Percentiles rank a stretch among this genome's conserved stretches.
These are phyloP conservation scores for Geranium incanum DNA, from an alignment of 441 rosid genomes.

Conservation along the genomic window DNA sequence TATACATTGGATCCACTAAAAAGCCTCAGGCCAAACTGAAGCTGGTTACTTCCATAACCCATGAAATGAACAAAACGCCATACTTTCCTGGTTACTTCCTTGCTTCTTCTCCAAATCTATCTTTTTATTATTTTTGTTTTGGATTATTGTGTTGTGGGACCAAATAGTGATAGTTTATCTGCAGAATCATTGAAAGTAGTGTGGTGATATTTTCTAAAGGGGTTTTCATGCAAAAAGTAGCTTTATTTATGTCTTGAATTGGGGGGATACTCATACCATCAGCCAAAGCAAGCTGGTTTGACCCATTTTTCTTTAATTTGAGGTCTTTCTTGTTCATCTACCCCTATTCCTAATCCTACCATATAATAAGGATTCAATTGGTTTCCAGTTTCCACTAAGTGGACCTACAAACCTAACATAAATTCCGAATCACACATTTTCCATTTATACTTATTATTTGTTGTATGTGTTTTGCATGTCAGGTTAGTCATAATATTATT, in stretches of 20 bases:
- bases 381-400: background rate
- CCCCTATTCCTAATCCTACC: background rate
- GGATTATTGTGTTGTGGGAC: slow-evolving; percentile 12
- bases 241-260: too few relatives aligned
- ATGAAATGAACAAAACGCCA: slow-evolving; percentile 20
- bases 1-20: too few relatives aligned
- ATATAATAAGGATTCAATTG: background rate
- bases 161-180: background rate
- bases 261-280: background rate
- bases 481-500: too few relatives aligned
- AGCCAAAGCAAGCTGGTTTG: background rate
- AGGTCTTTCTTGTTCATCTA: background rate
- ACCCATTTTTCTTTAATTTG: too few relatives aligned
- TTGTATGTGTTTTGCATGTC: too few relatives aligned
- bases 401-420: background rate
- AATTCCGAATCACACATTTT: too few relatives aligned
- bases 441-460: too few relatives aligned
- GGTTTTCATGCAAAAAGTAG: too few relatives aligned
- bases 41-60: background rate
- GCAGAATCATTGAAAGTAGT: background rate
- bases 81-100: slow-evolving; percentile 7
- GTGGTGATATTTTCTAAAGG: background rate
- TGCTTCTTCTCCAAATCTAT: slow-evolving; percentile 9
- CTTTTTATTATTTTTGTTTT: background rate
- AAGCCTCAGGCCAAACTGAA: too few relatives aligned